Conservation (phyloP, 129 eudicot species). For the Flaveria trinervia region DNA sequence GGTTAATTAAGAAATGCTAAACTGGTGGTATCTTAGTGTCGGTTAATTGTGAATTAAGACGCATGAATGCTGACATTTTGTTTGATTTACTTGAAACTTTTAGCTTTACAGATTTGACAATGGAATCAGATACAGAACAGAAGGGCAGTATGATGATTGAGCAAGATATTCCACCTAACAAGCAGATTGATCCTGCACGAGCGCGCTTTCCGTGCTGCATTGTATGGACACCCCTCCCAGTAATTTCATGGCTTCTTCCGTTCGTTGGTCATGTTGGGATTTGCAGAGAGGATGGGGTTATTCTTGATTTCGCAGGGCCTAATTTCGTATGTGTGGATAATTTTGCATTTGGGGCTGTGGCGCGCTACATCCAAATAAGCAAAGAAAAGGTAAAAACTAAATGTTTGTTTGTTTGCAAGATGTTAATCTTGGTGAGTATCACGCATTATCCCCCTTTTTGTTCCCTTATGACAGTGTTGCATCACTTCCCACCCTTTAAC, state of each 20-base stretch:
- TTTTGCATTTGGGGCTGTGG: constrained; percentile 28
- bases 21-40: too few relatives aligned
- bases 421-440: background rate
- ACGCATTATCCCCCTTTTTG: background rate
- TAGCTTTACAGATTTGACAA: too few relatives aligned
- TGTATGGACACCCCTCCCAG: constrained; percentile 28
- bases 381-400: constrained; percentile 21
- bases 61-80: too few relatives aligned
- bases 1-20: background rate
- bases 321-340: constrained; percentile 23
- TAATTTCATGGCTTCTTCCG: constrained; percentile 30
- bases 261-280: constrained; percentile 28
- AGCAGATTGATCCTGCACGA: constrained; percentile 16
- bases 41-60: too few relatives aligned
- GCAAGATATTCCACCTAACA: too few relatives aligned
- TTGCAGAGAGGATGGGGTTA: constrained; percentile 25
- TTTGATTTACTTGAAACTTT: too few relatives aligned
- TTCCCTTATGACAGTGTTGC: constrained; percentile 6
- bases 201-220: constrained; percentile 17
- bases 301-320: constrained; percentile 25
- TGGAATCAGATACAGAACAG: too few relatives aligned
- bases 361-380: constrained; percentile 17
- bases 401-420: background rate
- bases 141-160: too few relatives aligned
- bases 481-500: constrained; percentile 4